phyloP scores from a whole-genome alignment of 352 stramenopile species.

The Aphanomyces invadans region DNA sequence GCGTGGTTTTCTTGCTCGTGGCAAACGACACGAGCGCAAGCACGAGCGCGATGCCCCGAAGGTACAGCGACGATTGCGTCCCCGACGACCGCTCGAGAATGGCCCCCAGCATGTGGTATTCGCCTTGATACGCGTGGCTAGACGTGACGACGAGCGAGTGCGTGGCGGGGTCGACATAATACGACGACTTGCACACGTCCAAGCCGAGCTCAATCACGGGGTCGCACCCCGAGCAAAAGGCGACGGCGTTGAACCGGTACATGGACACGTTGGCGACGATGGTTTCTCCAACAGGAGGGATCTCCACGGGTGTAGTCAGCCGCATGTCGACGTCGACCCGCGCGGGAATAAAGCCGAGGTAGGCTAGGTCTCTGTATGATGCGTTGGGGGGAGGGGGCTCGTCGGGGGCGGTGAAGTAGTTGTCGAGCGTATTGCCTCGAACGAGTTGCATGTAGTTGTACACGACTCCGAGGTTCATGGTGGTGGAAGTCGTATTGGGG shows the following conservation, averaged over 20 bases:
- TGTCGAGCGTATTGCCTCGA: neutral
- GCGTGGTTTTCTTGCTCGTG: constrained; percentile 12
- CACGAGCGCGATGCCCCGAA: neutral
- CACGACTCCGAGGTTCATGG: neutral
- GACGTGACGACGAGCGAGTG: neutral
- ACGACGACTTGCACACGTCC: neutral
- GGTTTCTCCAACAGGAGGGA: neutral
- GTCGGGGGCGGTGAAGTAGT: neutral
- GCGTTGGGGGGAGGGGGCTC: neutral
- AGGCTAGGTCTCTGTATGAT: neutral
- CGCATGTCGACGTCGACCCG: constrained; percentile 12
- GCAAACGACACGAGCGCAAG: constrained; percentile 3
- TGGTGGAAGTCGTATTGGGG: neutral
- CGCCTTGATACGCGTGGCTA: neutral
- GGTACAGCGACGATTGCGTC: neutral
- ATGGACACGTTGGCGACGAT: neutral
- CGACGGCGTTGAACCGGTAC: neutral
- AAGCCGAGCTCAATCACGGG: constrained; percentile 4
- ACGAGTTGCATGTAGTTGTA: neutral
- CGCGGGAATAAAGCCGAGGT: constrained; percentile 3
- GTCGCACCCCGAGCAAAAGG: constrained; percentile 6
- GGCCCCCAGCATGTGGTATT: neutral
- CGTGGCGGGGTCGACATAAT: neutral
- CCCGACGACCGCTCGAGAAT: neutral
- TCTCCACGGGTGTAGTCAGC: neutral